phyloP scores from a whole-genome alignment of 257 asterid species.

The Datura wrightii region DNA sequence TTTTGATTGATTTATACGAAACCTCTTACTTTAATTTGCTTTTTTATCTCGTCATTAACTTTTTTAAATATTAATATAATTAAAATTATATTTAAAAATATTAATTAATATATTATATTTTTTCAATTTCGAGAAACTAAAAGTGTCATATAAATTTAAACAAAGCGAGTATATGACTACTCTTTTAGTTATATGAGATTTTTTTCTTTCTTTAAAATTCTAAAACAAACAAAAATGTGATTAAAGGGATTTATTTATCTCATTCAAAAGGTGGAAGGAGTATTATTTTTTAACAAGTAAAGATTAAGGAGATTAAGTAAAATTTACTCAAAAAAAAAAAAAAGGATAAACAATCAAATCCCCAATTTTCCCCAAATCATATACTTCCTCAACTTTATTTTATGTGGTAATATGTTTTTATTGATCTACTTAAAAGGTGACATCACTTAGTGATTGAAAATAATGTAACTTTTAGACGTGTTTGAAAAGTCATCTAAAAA shows the following conservation, averaged over 20 bases:
- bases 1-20: neutral
- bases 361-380: neutral
- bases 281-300: neutral
- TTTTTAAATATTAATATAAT: neutral
- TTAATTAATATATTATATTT: neutral
- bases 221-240: neutral
- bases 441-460: neutral
- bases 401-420: neutral
- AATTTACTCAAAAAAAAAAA: neutral
- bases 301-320: neutral
- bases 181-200: neutral
- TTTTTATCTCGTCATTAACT: neutral
- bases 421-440: neutral
- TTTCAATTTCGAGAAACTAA: neutral
- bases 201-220: neutral
- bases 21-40: neutral
- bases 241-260: neutral
- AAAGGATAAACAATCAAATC: neutral
- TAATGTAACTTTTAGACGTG: neutral
- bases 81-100: neutral
- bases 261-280: neutral
- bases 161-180: neutral
- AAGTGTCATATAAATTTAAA: neutral
- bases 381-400: neutral
- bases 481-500: no score